These are phyloP conservation scores for Colletotrichum siamense DNA, from an alignment of 2,329 filamentous ascomycete species.

Conservation along the genomic window DNA sequence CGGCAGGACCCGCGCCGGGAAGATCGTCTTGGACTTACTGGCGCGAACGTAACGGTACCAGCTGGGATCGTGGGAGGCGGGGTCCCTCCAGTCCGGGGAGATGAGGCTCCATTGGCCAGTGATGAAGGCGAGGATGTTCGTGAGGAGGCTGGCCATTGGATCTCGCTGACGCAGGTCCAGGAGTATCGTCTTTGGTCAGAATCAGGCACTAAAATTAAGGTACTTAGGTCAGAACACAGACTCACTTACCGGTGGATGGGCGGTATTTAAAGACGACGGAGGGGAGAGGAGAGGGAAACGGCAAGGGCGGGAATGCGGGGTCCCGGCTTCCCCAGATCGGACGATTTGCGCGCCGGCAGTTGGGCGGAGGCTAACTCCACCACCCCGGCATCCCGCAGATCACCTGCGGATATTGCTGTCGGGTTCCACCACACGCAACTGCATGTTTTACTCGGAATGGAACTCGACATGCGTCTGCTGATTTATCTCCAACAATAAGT, in stretches of 20 bases:
- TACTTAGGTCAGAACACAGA: neutral
- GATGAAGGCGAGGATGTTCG: neutral
- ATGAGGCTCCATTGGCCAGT: neutral
- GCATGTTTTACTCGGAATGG: neutral
- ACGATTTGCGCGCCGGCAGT: neutral
- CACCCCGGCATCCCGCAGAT: slow-evolving; percentile 1
- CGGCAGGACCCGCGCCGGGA: slow-evolving; percentile 35
- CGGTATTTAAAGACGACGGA: neutral
- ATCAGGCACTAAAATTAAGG: neutral
- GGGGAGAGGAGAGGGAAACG: neutral
- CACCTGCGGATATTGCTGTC: neutral
- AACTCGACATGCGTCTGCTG: neutral
- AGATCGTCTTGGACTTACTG: slow-evolving; percentile 34
- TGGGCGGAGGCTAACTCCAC: neutral
- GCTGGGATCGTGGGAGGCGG: slow-evolving; percentile 17
- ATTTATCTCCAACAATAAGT: neutral
- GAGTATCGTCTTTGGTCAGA: neutral
- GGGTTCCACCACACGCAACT: neutral
- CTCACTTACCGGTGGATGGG: neutral
- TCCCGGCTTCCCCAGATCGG: slow-evolving; percentile 18
- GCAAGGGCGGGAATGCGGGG: slow-evolving; percentile 10
- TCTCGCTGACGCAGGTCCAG: neutral
- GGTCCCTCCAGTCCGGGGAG: neutral
- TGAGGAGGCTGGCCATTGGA: neutral
- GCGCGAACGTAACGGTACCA: slow-evolving; percentile 48